These are phyloP conservation scores for Hsuehochloa calcarea DNA, from an alignment of 176 grass and related monocot genomes.

Conservation along the genomic window DNA sequence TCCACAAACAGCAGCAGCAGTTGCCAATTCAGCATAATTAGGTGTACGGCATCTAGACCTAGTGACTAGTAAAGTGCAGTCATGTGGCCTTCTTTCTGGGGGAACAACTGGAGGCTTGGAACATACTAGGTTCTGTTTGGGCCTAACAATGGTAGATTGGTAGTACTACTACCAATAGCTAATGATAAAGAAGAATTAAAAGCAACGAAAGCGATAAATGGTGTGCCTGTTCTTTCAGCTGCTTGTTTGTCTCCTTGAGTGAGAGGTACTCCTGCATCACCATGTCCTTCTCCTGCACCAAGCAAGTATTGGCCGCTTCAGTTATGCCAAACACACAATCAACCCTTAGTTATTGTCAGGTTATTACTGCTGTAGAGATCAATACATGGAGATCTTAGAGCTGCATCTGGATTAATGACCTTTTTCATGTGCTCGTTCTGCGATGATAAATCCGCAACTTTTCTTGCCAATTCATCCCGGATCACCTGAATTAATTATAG, in stretches of 20 bases:
- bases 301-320: neutral
- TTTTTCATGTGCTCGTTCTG: slow-evolving; percentile 81
- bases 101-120: slow-evolving; percentile 36
- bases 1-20: neutral
- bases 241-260: slow-evolving; percentile 70
- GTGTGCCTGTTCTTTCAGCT: slow-evolving; percentile 81
- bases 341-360: neutral
- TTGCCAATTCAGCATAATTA: neutral
- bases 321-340: neutral
- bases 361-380: neutral
- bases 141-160: slow-evolving; percentile 28
- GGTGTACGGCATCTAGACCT: slow-evolving; percentile 4
- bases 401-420: slow-evolving; percentile 22
- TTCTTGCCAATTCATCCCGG: slow-evolving; percentile 62
- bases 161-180: neutral
- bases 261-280: slow-evolving; percentile 66
- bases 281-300: slow-evolving; percentile 71
- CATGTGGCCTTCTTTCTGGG: neutral
- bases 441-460: slow-evolving; percentile 59
- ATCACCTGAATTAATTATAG: slow-evolving; percentile 45
- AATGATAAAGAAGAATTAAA: neutral
- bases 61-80: neutral
- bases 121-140: slow-evolving; percentile 23
- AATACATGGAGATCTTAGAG: neutral
- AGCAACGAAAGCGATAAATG: slow-evolving; percentile 16